phyloP scores from a whole-genome alignment of 2,329 filamentous ascomycete species.

The Microdochium trichocladiopsis region DNA sequence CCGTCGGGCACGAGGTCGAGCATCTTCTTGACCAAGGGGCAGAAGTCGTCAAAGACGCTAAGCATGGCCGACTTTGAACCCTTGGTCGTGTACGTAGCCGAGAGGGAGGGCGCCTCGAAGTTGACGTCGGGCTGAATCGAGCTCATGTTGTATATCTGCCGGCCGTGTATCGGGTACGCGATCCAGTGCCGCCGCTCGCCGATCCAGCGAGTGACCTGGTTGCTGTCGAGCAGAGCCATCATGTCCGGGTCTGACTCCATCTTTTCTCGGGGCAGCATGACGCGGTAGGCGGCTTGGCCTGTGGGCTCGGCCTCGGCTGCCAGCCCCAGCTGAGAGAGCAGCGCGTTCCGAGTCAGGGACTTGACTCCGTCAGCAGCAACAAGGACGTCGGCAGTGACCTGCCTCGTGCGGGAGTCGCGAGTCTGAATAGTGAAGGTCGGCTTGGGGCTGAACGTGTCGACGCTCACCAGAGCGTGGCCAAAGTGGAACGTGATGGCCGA shows the following conservation, averaged over 20 bases:
- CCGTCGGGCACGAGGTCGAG: constrained; percentile 53
- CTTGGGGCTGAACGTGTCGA: constrained; percentile 52
- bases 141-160: constrained; percentile 59
- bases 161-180: constrained; percentile 64
- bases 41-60: constrained; percentile 54
- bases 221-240: constrained; percentile 56
- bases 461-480: constrained; percentile 43
- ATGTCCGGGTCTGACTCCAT: constrained; percentile 63
- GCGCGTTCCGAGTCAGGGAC: constrained; percentile 37
- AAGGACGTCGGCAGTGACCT: constrained; percentile 45
- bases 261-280: constrained; percentile 63
- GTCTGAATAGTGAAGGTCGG: constrained; percentile 54
- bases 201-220: constrained; percentile 68
- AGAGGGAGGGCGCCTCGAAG: constrained; percentile 47
- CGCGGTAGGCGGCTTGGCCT: constrained; percentile 71
- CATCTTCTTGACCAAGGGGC: constrained; percentile 50
- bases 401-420: constrained; percentile 44
- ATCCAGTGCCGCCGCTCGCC: constrained; percentile 71
- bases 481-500: constrained; percentile 63
- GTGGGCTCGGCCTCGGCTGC: constrained; percentile 57
- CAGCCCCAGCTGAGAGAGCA: constrained; percentile 46
- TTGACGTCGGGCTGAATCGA: constrained; percentile 55
- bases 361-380: constrained; percentile 52
- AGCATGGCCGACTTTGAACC: constrained; percentile 56
- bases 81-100: constrained; percentile 55